Evolutionary conservation across 2,329 filamentous ascomycete genomes (phyloP).

Genomic region (Colletotrichum cereale): DNA sequence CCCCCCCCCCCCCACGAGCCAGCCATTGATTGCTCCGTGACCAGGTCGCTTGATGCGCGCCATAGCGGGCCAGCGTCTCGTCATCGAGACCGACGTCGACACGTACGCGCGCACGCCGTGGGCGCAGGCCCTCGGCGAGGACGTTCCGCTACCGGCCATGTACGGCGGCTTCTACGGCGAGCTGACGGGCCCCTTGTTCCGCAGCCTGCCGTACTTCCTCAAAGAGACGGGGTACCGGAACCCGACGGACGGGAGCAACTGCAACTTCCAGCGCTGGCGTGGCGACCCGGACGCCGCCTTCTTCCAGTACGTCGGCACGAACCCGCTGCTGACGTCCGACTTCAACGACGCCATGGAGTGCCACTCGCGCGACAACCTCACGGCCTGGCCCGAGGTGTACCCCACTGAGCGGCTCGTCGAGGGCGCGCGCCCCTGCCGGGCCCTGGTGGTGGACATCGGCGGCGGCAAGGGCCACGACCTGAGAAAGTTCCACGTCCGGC

Average conservation of each 20-base stretch:
- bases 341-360: slow-evolving; percentile 55
- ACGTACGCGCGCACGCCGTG: slow-evolving; percentile 51
- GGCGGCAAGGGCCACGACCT: slow-evolving; percentile 54
- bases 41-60: slow-evolving; percentile 52
- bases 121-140: slow-evolving; percentile 47
- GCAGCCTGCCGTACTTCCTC: slow-evolving; percentile 49
- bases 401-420: slow-evolving; percentile 44
- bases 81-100: slow-evolving; percentile 51
- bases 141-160: slow-evolving; percentile 46
- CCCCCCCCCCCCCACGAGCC: neutral
- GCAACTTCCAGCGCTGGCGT: slow-evolving; percentile 51
- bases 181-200: slow-evolving; percentile 49
- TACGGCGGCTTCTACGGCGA: slow-evolving; percentile 52
- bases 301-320: slow-evolving; percentile 49
- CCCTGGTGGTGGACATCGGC: slow-evolving; percentile 52
- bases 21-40: neutral
- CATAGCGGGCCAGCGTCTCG: slow-evolving; percentile 51
- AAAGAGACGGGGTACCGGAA: slow-evolving; percentile 50
- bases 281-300: slow-evolving; percentile 44
- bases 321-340: slow-evolving; percentile 46
- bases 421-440: slow-evolving; percentile 45
- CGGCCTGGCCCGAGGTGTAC: slow-evolving; percentile 49
- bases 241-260: slow-evolving; percentile 48
- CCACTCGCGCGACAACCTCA: slow-evolving; percentile 53
- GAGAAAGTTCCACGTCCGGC: slow-evolving; percentile 48